Evolutionary conservation across 306 rosid species (phyloP).

Genomic region (Gillenia trifoliata): DNA sequence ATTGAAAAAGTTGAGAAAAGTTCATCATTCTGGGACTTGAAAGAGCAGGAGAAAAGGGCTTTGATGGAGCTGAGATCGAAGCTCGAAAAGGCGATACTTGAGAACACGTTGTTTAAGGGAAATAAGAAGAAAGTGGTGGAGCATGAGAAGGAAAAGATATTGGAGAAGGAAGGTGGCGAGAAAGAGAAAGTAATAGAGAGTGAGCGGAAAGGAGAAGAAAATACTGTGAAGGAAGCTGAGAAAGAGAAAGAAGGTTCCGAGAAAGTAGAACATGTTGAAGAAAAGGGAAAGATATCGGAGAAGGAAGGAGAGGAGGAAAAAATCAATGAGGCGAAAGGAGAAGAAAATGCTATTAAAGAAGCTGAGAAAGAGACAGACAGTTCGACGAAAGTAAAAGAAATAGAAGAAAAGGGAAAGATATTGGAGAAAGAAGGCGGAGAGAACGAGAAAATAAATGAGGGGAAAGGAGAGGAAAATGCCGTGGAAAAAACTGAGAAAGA

Average conservation of each 20-base stretch:
- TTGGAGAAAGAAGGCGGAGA: no score
- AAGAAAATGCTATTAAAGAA: neutral
- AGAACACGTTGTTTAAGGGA: neutral
- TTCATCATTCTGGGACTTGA: neutral
- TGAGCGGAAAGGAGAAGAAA: no score
- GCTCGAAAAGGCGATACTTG: neutral
- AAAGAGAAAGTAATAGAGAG: neutral
- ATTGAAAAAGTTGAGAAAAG: neutral
- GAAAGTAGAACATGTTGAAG: neutral
- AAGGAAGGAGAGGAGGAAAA: neutral
- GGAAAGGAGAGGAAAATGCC: no score
- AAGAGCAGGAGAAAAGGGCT: slow-evolving; percentile 6
- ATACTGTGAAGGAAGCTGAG: neutral
- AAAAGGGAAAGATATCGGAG: neutral
- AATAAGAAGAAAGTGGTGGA: neutral
- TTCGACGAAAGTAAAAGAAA: neutral
- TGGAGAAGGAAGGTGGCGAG: neutral
- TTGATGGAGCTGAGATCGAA: slow-evolving; percentile 2
- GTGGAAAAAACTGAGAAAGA: no score
- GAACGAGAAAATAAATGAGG: no score
- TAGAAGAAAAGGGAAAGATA: no score
- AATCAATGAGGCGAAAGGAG: neutral
- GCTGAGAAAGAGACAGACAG: neutral
- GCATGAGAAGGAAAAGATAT: neutral
- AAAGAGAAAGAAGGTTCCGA: neutral